A percentile compares a stretch with the other conserved stretches of the same genome.
Evolutionary conservation across 805 yeast species (phyloP).

Genomic region (Lipomyces sp.): DNA sequence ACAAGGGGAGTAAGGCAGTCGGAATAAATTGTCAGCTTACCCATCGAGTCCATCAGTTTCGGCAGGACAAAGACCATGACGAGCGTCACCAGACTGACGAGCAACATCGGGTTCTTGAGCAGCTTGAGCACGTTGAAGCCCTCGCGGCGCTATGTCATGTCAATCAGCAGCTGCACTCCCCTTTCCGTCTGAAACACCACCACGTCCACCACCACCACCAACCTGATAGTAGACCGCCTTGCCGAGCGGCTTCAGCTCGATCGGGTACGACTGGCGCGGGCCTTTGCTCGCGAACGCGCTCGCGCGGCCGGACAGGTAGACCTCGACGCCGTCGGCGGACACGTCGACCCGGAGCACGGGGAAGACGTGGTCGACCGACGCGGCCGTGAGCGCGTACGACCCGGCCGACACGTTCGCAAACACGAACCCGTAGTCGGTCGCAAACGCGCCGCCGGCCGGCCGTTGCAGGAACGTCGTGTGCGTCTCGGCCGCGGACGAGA

Average conservation of each 20-base stretch:
- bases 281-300: conserved; percentile 35
- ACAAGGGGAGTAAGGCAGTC: neutral
- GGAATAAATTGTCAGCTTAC: conserved; percentile 5
- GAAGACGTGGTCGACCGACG: conserved; percentile 27
- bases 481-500: conserved; percentile 7
- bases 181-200: too few relatives aligned
- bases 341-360: conserved; percentile 26
- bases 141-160: conserved; percentile 29
- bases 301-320: conserved; percentile 33
- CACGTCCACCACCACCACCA: too few relatives aligned
- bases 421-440: conserved; percentile 27
- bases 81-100: conserved; percentile 36
- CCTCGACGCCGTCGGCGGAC: conserved; percentile 31
- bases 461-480: conserved; percentile 22
- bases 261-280: conserved; percentile 36
- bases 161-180: too few relatives aligned
- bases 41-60: conserved; percentile 34
- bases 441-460: neutral
- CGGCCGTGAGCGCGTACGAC: conserved; percentile 29
- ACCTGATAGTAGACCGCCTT: conserved; percentile 32
- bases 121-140: conserved; percentile 35
- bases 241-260: conserved; percentile 33
- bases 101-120: conserved; percentile 40
- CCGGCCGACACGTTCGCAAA: conserved; percentile 34
- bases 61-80: conserved; percentile 39